These are phyloP conservation scores for Suillus variegatus DNA, from an alignment of 768 basidiomycete species.

Conservation along the genomic window DNA sequence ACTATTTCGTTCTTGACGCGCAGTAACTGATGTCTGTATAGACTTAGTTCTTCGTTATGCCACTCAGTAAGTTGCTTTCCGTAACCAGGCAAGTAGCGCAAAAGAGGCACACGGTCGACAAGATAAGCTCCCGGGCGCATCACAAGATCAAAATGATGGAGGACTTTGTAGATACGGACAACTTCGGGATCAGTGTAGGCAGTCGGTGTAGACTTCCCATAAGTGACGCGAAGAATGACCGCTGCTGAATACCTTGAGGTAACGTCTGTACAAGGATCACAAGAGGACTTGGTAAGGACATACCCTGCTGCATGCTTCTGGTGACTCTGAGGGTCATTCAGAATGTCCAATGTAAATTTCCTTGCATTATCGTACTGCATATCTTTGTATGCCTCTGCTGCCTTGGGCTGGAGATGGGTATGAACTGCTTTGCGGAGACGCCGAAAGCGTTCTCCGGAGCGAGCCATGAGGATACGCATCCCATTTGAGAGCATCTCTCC, in stretches of 20 bases:
- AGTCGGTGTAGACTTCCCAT: slow-evolving; percentile 18
- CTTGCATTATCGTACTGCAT: slow-evolving; percentile 38
- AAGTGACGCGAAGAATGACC: slow-evolving; percentile 13
- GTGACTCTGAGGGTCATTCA: slow-evolving; percentile 27
- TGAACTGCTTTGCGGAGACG: slow-evolving; percentile 57
- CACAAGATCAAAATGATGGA: slow-evolving; percentile 24
- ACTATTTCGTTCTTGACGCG: slow-evolving; percentile 45
- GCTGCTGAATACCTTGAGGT: slow-evolving; percentile 13
- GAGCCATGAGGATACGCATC: slow-evolving; percentile 51
- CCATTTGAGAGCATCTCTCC: slow-evolving; percentile 56
- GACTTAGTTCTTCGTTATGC: slow-evolving; percentile 48
- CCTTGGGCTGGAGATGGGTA: slow-evolving; percentile 50
- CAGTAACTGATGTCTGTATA: slow-evolving; percentile 51
- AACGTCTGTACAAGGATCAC: slow-evolving; percentile 22
- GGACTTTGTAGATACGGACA: slow-evolving; percentile 18
- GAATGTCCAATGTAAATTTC: slow-evolving; percentile 11
- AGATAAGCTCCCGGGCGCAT: slow-evolving; percentile 49
- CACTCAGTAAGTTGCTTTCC: slow-evolving; percentile 51
- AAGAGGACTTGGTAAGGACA: slow-evolving; percentile 28
- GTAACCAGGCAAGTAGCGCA: slow-evolving; percentile 53
- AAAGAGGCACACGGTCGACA: slow-evolving; percentile 51
- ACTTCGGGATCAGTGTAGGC: slow-evolving; percentile 13
- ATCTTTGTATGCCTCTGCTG: slow-evolving; percentile 42
- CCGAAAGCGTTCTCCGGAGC: slow-evolving; percentile 51
- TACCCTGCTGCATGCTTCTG: slow-evolving; percentile 31